Evolutionary conservation across 1,284 basidiomycete species (phyloP), one percentile per base, ranked within the genome.

Genomic region (Boletus semigastroideus): DNA sequence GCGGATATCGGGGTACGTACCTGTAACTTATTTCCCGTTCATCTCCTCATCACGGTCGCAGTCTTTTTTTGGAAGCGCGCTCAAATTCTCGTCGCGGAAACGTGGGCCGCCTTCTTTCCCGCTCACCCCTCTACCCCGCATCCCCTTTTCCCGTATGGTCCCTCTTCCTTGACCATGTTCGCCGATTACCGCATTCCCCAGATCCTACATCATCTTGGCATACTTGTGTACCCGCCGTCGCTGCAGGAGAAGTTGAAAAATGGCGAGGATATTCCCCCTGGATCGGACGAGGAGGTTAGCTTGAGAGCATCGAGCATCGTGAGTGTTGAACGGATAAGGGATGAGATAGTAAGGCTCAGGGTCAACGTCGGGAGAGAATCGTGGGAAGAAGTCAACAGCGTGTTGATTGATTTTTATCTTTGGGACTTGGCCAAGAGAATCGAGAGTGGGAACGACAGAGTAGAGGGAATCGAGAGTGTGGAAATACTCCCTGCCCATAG

Each of bases 171-270:
- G 11, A 91, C 90, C 14, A 92, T 92, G 90, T 92, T 92, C 67
- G 88, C 90, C 5, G 90, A 92, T 71, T 92, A 92, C 67, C 83
- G 90, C 40, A 87, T 92, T 8, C 90, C 90, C 4, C 90, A 92
- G 66, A 88, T 92, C 52, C 72, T 92, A 27, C 86, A 92, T 68
- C 89, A 90, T 62, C 77, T 92, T 16, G 74, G 78, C 37, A 85
- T 91, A 56, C 74, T 92, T 44, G 67, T 74, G 1, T 92, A 92
- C 68, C 82, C 88, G 3, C 68, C 76, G 0, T 64, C 75, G 5
- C 76, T 92, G 42, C 62, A 78, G 11, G 64, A 70, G 14, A 71
- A 74, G 27, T 75, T 92, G 31, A 61, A 65, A 6, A 57, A 70
- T 9, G 74, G 76, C 5, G 65, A 67, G 6, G 55, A 70, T 33